Conservation (phyloP, 805 yeast species). For the Wickerhamia fluorescens region DNA sequence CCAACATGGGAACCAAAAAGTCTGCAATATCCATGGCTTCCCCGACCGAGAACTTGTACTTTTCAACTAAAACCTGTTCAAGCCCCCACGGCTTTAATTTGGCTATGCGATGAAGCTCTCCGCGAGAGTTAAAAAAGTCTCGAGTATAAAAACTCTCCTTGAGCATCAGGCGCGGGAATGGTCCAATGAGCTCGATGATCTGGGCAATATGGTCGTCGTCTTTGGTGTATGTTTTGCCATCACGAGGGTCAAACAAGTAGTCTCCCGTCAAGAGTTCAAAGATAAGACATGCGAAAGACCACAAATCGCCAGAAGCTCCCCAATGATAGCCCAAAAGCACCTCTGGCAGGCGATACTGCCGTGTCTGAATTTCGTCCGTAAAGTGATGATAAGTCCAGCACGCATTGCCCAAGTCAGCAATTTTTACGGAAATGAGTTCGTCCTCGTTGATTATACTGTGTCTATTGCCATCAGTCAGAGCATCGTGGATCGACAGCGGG, state of each 20-base stretch:
- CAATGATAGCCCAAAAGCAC: slow-evolving; percentile 55
- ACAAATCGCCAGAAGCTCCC: slow-evolving; percentile 94
- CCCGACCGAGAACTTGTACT: slow-evolving; percentile 62
- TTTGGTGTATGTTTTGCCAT: slow-evolving; percentile 68
- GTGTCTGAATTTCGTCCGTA: slow-evolving; percentile 61
- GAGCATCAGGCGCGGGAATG: slow-evolving; percentile 52
- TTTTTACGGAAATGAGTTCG: slow-evolving; percentile 36
- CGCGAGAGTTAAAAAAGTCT: slow-evolving; percentile 58
- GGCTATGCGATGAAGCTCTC: slow-evolving; percentile 69
- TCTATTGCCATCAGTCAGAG: slow-evolving; percentile 1
- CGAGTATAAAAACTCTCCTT: slow-evolving; percentile 55
- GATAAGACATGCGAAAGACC: slow-evolving; percentile 91
- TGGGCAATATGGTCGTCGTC: slow-evolving; percentile 98
- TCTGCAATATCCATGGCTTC: slow-evolving; percentile 72
- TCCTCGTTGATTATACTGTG: slow-evolving; percentile 10
- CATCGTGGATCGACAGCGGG: slow-evolving; percentile 8
- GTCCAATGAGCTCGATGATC: slow-evolving; percentile 75
- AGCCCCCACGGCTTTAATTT: slow-evolving; percentile 88
- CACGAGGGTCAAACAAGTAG: slow-evolving; percentile 84
- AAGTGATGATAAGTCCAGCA: slow-evolving; percentile 59
- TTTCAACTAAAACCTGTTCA: slow-evolving; percentile 72
- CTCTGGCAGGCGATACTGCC: slow-evolving; percentile 64
- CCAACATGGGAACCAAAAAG: slow-evolving; percentile 78
- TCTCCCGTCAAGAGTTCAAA: slow-evolving; percentile 94
- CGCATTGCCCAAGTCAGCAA: slow-evolving; percentile 68